Percentiles rank a stretch among this genome's conserved stretches.
phyloP scores from a whole-genome alignment of 495 filamentous ascomycete species.

The Aspergillus wentii region DNA sequence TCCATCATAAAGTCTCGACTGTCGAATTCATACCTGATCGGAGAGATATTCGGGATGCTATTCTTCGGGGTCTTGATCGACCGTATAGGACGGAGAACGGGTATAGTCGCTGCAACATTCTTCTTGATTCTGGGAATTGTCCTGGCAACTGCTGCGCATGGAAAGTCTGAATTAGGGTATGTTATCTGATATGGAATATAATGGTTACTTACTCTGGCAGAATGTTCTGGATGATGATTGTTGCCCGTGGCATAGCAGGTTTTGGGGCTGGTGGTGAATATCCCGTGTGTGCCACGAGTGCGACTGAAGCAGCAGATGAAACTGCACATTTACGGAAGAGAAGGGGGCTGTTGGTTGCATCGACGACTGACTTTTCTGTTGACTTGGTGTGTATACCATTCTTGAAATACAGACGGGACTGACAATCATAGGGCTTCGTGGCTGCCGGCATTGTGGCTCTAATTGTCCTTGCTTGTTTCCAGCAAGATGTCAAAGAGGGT shows the following conservation, averaged over 20 bases:
- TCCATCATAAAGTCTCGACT: constrained; percentile 27
- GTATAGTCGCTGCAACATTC: constrained; percentile 19
- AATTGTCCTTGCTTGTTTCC: constrained; percentile 26
- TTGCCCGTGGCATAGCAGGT: constrained; percentile 48
- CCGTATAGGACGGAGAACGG: constrained; percentile 23
- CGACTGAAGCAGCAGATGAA: constrained; percentile 45
- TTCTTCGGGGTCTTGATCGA: constrained; percentile 29
- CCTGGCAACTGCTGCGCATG: constrained; percentile 25
- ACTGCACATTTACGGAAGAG: constrained; percentile 15
- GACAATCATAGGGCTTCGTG: constrained; percentile 20
- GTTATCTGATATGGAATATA: neutral
- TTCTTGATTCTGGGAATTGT: constrained; percentile 25
- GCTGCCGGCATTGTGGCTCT: constrained; percentile 24
- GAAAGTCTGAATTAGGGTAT: constrained; percentile 21
- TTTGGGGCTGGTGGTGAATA: constrained; percentile 48
- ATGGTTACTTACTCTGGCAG: constrained; percentile 3
- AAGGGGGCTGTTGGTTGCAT: constrained; percentile 27
- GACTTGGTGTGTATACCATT: constrained; percentile 16
- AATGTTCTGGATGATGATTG: constrained; percentile 53
- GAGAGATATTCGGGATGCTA: constrained; percentile 32
- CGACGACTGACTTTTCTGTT: constrained; percentile 28
- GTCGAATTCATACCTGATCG: constrained; percentile 29
- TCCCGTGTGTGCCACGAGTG: constrained; percentile 38
- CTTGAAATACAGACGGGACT: neutral
- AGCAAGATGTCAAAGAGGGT: constrained; percentile 15